These are phyloP conservation scores for Malus hybrid DNA, from an alignment of 331 rosid genomes.

Conservation along the genomic window DNA sequence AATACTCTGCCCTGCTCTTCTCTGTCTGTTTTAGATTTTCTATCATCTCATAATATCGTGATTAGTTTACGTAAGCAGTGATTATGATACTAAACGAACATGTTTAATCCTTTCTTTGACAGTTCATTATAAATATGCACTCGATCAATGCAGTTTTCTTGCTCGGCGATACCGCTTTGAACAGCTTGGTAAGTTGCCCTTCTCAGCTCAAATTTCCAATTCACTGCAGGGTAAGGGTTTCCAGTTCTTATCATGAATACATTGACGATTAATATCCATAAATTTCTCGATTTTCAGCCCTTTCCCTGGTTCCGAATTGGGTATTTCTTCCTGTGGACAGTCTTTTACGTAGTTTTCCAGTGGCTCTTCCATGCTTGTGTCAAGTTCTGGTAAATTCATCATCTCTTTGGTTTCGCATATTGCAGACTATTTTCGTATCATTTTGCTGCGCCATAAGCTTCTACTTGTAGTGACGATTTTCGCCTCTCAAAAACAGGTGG, in stretches of 20 bases:
- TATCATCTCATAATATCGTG: neutral
- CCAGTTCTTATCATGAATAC: neutral
- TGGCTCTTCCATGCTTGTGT: constrained; percentile 84
- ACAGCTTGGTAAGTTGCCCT: constrained; percentile 60
- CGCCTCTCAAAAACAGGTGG: constrained; percentile 62
- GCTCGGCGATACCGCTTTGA: constrained; percentile 72
- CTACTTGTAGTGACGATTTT: neutral
- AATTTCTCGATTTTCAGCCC: constrained; percentile 33
- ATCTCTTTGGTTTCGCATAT: neutral
- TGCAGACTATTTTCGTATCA: neutral
- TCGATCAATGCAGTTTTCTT: constrained; percentile 89
- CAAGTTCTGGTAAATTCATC: constrained; percentile 54
- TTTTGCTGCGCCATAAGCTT: neutral
- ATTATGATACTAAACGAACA: neutral
- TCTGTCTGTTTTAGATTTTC: neutral
- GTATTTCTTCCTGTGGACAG: constrained; percentile 86
- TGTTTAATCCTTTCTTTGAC: constrained; percentile 21
- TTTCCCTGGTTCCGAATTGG: constrained; percentile 97
- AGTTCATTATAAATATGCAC: constrained; percentile 80
- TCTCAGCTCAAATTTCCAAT: neutral
- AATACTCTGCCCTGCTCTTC: neutral
- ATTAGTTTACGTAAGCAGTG: neutral
- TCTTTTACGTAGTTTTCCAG: constrained; percentile 58
- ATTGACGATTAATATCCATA: neutral
- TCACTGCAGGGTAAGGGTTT: neutral